Percentiles rank a stretch among this genome's conserved stretches.
Evolutionary conservation across 257 asterid genomes (phyloP).

Genomic region (Solanum pinnatisectum): DNA sequence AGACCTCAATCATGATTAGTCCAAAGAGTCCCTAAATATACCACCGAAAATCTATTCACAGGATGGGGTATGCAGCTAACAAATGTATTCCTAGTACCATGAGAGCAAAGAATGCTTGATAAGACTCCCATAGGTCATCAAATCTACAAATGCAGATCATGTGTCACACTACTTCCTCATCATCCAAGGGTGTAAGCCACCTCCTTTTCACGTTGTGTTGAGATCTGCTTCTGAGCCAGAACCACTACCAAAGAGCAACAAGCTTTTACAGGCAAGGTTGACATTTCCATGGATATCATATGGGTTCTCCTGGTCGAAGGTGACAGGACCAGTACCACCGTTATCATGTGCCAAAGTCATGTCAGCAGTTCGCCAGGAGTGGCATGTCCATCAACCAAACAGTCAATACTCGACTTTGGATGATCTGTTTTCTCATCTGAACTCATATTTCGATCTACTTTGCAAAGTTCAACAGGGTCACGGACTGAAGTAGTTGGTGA

Average conservation of each 20-base stretch:
- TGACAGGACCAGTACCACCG: background rate
- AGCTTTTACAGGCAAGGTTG: background rate
- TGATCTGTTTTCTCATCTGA: conserved; percentile 13
- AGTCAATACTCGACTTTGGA: conserved; percentile 4
- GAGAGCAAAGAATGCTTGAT: background rate
- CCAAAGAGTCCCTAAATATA: background rate
- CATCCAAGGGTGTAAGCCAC: conserved; percentile 20
- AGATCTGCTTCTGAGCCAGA: conserved; percentile 17
- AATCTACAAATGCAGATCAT: conserved; percentile 28
- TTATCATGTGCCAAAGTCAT: conserved; percentile 16
- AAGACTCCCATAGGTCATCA: background rate
- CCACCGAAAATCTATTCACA: background rate
- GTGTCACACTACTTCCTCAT: conserved; percentile 15
- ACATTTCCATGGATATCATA: conserved; percentile 14
- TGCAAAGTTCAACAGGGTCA: conserved; percentile 15
- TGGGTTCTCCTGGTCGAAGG: conserved; percentile 3
- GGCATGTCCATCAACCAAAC: conserved; percentile 14
- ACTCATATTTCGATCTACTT: conserved; percentile 8
- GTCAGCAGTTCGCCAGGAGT: conserved; percentile 13
- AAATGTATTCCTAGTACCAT: background rate
- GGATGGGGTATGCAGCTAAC: background rate
- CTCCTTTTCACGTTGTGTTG: conserved; percentile 44
- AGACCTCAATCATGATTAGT: background rate
- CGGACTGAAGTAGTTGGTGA: conserved; percentile 25
- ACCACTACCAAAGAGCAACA: background rate